A percentile compares a stretch with the other conserved stretches of the same genome.
phyloP scores from a whole-genome alignment of 1,284 basidiomycete species.

The Leccinum colubrinum region DNA sequence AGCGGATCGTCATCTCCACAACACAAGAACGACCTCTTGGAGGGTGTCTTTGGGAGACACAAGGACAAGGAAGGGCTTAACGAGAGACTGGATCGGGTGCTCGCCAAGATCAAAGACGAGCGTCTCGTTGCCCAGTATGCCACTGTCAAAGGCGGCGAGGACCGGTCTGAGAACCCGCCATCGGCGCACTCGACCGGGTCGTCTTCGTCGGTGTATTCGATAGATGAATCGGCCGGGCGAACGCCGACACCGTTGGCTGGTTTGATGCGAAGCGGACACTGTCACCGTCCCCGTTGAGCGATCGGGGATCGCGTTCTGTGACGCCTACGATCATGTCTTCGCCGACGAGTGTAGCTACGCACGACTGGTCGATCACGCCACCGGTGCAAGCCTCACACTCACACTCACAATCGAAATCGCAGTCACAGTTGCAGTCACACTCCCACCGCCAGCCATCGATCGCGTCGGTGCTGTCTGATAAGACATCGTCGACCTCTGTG shows the following conservation, averaged over 20 bases:
- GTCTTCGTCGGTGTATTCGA: conserved; percentile 58
- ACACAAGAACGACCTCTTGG: too few species aligned
- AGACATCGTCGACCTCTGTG: conserved; percentile 28
- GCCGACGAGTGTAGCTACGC: background rate
- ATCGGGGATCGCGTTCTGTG: conserved; percentile 29
- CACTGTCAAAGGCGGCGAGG: conserved; percentile 10
- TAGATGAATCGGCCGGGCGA: conserved; percentile 37
- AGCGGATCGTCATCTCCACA: too few species aligned
- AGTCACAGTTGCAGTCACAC: conserved; percentile 18
- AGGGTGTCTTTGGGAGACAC: too few species aligned
- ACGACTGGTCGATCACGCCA: background rate
- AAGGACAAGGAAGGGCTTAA: too few species aligned
- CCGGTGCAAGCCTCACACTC: background rate
- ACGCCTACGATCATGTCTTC: conserved; percentile 29
- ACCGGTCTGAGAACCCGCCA: conserved; percentile 24
- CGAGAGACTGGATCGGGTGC: conserved; percentile 64
- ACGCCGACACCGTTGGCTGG: conserved; percentile 29
- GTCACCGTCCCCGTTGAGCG: conserved; percentile 23
- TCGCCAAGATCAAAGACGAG: conserved; percentile 69
- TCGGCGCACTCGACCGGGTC: conserved; percentile 35
- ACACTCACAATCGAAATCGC: conserved; percentile 6
- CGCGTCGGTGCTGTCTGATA: conserved; percentile 63
- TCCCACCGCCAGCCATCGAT: conserved; percentile 55
- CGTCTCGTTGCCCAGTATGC: conserved; percentile 29
- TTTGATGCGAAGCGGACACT: conserved; percentile 21